These are phyloP conservation scores for Cercospora nicotianae DNA, from an alignment of 2,329 filamentous ascomycete species.

Conservation along the genomic window DNA sequence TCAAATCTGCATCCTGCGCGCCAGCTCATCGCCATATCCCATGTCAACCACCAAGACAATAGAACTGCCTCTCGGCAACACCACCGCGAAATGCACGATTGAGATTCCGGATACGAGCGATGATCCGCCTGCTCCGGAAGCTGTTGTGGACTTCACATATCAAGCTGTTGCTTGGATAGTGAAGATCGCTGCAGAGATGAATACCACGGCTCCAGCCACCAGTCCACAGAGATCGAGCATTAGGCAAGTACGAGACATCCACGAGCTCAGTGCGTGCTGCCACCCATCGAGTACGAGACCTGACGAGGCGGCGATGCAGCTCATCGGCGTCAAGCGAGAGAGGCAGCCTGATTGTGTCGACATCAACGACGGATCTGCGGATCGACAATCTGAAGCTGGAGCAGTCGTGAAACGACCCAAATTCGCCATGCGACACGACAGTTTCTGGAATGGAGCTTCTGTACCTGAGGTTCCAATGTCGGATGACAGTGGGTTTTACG, in stretches of 20 bases:
- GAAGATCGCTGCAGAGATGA: constrained; percentile 13
- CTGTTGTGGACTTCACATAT: constrained; percentile 14
- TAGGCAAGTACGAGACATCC: constrained; percentile 13
- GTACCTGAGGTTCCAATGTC: background rate
- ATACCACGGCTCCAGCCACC: background rate
- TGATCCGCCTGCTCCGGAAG: constrained; percentile 1
- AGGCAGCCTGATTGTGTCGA: constrained; percentile 13
- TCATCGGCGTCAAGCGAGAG: constrained; percentile 17
- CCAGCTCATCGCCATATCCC: background rate
- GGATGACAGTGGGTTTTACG: background rate
- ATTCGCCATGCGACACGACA: background rate
- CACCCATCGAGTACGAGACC: background rate
- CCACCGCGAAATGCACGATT: constrained; percentile 9
- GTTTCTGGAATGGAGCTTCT: background rate
- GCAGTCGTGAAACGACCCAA: constrained; percentile 3
- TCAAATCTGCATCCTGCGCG: background rate
- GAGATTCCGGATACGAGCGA: constrained; percentile 4
- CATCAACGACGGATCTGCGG: background rate
- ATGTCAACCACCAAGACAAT: constrained; percentile 12
- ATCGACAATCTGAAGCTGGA: background rate
- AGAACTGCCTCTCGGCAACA: constrained; percentile 9
- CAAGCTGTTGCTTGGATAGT: constrained; percentile 11
- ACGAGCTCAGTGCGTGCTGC: background rate
- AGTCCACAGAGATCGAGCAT: constrained; percentile 8
- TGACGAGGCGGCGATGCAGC: background rate